These are phyloP conservation scores for Phlebopus sp. DNA, from an alignment of 1,284 basidiomycete species.

Conservation along the genomic window DNA sequence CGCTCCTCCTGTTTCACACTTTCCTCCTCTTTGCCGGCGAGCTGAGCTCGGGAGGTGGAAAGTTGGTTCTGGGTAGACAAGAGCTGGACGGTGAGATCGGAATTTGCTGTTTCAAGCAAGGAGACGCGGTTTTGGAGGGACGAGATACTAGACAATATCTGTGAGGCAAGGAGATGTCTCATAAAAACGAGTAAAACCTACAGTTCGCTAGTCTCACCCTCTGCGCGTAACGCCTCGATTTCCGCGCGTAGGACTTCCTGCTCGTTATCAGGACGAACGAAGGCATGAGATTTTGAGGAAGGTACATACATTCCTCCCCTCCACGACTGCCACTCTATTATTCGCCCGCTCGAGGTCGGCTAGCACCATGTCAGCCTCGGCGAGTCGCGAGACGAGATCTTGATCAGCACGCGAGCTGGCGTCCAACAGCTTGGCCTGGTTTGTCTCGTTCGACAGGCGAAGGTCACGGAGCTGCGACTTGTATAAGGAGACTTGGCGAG, in stretches of 20 bases:
- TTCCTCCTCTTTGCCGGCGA: conserved; percentile 20
- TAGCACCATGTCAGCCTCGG: conserved; percentile 90
- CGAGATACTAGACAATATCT: conserved; percentile 58
- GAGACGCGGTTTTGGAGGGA: conserved; percentile 67
- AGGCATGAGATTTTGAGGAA: neutral
- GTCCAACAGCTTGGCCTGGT: conserved; percentile 87
- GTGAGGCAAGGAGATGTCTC: neutral
- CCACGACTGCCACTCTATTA: conserved; percentile 86
- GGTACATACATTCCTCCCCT: conserved; percentile 79
- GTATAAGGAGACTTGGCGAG: conserved; percentile 80
- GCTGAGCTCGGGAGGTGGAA: conserved; percentile 17
- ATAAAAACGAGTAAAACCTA: conserved; percentile 32
- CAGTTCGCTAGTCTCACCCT: conserved; percentile 74
- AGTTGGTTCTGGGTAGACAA: conserved; percentile 23
- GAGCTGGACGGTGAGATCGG: conserved; percentile 19
- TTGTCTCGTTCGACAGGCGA: conserved; percentile 86
- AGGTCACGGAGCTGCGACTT: conserved; percentile 89
- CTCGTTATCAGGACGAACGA: neutral
- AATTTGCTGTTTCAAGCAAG: conserved; percentile 44
- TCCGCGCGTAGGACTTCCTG: conserved; percentile 91
- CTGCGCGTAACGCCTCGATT: conserved; percentile 84
- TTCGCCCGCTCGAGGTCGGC: conserved; percentile 93
- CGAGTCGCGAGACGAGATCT: conserved; percentile 83
- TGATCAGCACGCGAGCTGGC: conserved; percentile 90
- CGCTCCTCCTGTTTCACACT: conserved; percentile 16